Evolutionary conservation across 2,329 filamentous ascomycete genomes (phyloP), one percentile per base, ranked within the genome.

Genomic region (Alternaria solani): DNA sequence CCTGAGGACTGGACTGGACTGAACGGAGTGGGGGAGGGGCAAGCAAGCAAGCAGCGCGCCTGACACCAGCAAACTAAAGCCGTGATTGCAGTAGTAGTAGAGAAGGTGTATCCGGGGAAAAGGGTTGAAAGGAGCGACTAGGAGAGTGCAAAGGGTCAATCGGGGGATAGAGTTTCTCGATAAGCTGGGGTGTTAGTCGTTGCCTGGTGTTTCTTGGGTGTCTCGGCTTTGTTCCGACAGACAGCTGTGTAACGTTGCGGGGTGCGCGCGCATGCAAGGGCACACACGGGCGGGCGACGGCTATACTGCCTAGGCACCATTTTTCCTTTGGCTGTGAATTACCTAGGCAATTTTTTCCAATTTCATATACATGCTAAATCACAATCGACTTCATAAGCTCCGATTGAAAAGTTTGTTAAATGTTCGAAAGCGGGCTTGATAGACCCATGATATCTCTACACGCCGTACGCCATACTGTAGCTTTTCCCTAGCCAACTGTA

Each of bases 401-500:
- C 14, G 14, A 36, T 36, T 14, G 0, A 0, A 6, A 36, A 16
- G 1, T 41, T 49, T 32, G 7, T 32, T 49, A n/a, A 47, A 36
- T 41, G 28, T 55, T 57, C 23, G 14, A 36, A 26, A 39, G 16
- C 28, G 38, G 25, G 14, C 16, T 47, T 42, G 42, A 54, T 48
- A 43, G 32, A 38, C 42, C 53, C 57, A 38, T 64, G 47, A 65
- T 67, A 61, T 65, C 54, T 55, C 59, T 58, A 20, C 42, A 46
- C 54, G 61, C 61, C 53, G 36, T 63, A 61, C 65, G 59, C 62
- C 61, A 41, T 28, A 51, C 63, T 47, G 59, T 63, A 68, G 66
- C 68, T 68, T 72, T 72, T 72, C 70, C 42, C 68, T 54, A 70
- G 61, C 65, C 60, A 59, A 55, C 52, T 60, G 55, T 61, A 64